These are phyloP conservation scores for Marchantia polymorpha DNA, from an alignment of 225 moss, liverwort and hornwort species.

Conservation along the genomic window DNA sequence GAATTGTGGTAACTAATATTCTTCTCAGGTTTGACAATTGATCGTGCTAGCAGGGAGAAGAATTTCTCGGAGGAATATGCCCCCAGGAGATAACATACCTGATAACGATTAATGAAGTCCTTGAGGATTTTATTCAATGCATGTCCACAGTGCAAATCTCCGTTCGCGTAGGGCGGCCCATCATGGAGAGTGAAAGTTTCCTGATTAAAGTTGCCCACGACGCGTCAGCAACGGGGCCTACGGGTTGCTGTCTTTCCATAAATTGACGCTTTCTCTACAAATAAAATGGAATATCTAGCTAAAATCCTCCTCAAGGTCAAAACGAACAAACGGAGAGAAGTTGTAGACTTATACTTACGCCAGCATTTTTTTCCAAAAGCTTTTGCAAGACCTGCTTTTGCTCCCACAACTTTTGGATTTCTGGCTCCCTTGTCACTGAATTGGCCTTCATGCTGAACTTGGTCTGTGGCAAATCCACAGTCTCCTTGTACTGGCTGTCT, in stretches of 20 bases:
- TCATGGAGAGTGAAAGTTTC: slow-evolving; percentile 79
- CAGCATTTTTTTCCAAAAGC: slow-evolving; percentile 67
- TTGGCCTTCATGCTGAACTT: slow-evolving; percentile 92
- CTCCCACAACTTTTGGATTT: slow-evolving; percentile 97
- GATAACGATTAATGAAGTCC: slow-evolving; percentile 86
- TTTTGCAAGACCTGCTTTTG: slow-evolving; percentile 77
- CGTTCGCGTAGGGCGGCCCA: slow-evolving; percentile 96
- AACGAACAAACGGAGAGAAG: background rate
- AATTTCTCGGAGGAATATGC: background rate
- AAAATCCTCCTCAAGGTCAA: background rate
- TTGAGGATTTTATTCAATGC: slow-evolving; percentile 93
- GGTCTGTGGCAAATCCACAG: slow-evolving; percentile 87
- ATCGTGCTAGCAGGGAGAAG: background rate
- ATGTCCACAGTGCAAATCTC: slow-evolving; percentile 93
- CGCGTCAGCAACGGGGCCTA: background rate
- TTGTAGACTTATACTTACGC: slow-evolving; percentile 43
- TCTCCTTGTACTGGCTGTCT: slow-evolving; percentile 81
- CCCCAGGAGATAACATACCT: slow-evolving; percentile 39
- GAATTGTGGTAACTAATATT: too few species aligned
- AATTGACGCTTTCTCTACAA: background rate
- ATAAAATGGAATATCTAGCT: background rate
- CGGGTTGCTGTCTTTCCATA: background rate
- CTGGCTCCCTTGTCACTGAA: slow-evolving; percentile 88
- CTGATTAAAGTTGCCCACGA: slow-evolving; percentile 31
- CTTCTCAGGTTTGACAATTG: too few species aligned